These are phyloP conservation scores for Mycena alexandri DNA, from an alignment of 768 basidiomycete species.

Conservation along the genomic window DNA sequence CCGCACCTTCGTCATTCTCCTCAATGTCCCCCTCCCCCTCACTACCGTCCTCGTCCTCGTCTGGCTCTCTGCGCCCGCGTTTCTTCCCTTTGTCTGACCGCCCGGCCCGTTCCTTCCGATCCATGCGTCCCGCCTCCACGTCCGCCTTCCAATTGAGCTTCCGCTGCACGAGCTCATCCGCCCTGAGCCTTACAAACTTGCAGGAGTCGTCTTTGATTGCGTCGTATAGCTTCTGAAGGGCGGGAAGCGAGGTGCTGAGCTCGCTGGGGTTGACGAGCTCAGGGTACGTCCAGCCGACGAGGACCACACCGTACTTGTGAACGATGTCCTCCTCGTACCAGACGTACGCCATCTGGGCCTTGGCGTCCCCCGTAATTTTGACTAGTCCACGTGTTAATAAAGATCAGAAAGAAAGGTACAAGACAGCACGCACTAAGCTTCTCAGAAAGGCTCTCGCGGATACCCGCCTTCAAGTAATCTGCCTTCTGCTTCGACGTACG, in stretches of 20 bases:
- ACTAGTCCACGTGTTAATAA: too few relatives aligned
- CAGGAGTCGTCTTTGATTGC: conserved; percentile 10
- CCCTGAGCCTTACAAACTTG: not conserved
- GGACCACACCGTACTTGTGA: not conserved
- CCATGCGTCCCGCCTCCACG: not conserved
- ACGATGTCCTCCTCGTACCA: conserved; percentile 7
- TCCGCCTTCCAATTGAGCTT: not conserved
- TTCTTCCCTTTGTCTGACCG: too few relatives aligned
- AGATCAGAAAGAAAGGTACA: too few relatives aligned
- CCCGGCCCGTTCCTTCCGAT: not conserved
- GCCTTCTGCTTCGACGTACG: too few relatives aligned
- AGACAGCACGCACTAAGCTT: too few relatives aligned
- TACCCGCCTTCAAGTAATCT: too few relatives aligned
- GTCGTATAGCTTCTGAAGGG: conserved; percentile 8
- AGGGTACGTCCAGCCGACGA: not conserved
- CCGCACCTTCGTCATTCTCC: too few relatives aligned
- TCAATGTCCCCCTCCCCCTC: too few relatives aligned
- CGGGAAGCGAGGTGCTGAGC: conserved; percentile 17
- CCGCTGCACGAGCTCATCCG: not conserved
- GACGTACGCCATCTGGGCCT: conserved; percentile 1
- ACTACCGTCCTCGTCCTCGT: too few relatives aligned
- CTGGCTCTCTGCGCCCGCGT: too few relatives aligned
- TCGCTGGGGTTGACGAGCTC: conserved; percentile 16
- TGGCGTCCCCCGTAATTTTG: not conserved
- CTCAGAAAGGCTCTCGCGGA: too few relatives aligned